Evolutionary conservation across 2,329 filamentous ascomycete genomes (phyloP).

Genomic region (Chaetomium olivaceum): DNA sequence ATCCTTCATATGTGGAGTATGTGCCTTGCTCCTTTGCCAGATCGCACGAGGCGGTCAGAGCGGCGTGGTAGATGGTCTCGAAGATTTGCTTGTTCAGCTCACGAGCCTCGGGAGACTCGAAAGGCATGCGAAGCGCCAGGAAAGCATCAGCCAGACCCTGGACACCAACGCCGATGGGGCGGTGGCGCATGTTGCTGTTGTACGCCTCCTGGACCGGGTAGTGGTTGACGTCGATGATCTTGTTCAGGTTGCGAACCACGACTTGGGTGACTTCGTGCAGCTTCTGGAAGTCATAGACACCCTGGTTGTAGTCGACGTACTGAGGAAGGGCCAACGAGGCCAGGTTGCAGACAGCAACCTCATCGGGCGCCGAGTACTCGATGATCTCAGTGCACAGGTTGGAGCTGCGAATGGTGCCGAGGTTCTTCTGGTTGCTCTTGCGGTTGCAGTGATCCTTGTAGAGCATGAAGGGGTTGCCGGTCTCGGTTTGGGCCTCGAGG

Average conservation of each 20-base stretch:
- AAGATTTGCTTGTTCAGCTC: conserved; percentile 98
- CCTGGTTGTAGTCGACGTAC: conserved; percentile 82
- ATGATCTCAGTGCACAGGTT: conserved; percentile 99
- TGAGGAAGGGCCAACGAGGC: conserved; percentile 90
- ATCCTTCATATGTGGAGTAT: conserved; percentile 90
- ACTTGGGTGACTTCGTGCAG: conserved; percentile 92
- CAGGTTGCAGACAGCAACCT: conserved; percentile 98
- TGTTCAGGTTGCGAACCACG: conserved; percentile 93
- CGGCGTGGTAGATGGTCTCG: conserved; percentile 98
- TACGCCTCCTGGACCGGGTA: conserved; percentile 94
- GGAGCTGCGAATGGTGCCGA: conserved; percentile 96
- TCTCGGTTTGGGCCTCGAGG: conserved; percentile 97
- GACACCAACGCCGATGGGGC: conserved; percentile 93
- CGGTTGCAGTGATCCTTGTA: conserved; percentile 99
- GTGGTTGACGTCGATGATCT: conserved; percentile 97
- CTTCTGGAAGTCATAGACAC: conserved; percentile 92
- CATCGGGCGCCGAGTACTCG: conserved; percentile 94
- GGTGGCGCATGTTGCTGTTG: conserved; percentile 96
- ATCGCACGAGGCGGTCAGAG: conserved; percentile 84
- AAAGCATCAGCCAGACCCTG: conserved; percentile 98
- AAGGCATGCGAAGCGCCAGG: conserved; percentile 92
- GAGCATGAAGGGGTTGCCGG: conserved; percentile 98
- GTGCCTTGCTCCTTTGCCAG: conserved; percentile 80
- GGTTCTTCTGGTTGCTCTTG: conserved; percentile 99
- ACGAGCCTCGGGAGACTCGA: conserved; percentile 92